Evolutionary conservation across 2,329 filamentous ascomycete genomes (phyloP).

Genomic region (Periconia sp.): DNA sequence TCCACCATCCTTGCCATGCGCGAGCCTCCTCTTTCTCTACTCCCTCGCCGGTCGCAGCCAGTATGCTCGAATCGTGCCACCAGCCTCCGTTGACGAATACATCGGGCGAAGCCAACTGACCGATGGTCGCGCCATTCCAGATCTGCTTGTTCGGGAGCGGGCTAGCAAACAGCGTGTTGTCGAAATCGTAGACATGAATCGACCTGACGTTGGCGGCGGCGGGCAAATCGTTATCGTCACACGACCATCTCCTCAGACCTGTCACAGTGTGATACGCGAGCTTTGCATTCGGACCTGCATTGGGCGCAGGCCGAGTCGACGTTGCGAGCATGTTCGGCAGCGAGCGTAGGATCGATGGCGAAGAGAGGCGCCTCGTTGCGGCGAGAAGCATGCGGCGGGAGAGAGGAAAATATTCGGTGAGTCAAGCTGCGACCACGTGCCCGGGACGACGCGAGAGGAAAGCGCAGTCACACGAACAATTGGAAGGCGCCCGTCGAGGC

Average conservation of each 20-base stretch:
- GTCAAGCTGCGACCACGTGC: too few relatives aligned
- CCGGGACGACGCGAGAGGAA: too few relatives aligned
- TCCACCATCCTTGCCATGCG: constrained; percentile 96
- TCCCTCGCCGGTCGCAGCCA: constrained; percentile 85
- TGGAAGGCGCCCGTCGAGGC: background rate
- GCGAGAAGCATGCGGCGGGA: constrained; percentile 29
- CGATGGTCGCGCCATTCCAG: constrained; percentile 82
- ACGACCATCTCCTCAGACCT: constrained; percentile 82
- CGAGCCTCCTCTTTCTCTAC: constrained; percentile 79
- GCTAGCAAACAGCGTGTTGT: constrained; percentile 93
- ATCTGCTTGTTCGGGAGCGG: constrained; percentile 87
- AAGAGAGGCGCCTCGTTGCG: constrained; percentile 23
- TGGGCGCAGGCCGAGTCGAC: constrained; percentile 33
- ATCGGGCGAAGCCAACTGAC: constrained; percentile 76
- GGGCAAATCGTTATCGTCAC: constrained; percentile 75
- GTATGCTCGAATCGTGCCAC: constrained; percentile 93
- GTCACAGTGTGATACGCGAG: constrained; percentile 65
- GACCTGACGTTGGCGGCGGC: constrained; percentile 72
- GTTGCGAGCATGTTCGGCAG: constrained; percentile 39
- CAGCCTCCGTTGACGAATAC: constrained; percentile 84
- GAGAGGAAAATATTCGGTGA: too few relatives aligned
- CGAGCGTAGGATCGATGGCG: constrained; percentile 23
- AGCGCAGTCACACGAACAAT: background rate
- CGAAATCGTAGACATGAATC: constrained; percentile 96
- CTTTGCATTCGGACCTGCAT: constrained; percentile 34